These are phyloP conservation scores for Candida vartiovaarae DNA, from an alignment of 805 yeast genomes.

Conservation along the genomic window DNA sequence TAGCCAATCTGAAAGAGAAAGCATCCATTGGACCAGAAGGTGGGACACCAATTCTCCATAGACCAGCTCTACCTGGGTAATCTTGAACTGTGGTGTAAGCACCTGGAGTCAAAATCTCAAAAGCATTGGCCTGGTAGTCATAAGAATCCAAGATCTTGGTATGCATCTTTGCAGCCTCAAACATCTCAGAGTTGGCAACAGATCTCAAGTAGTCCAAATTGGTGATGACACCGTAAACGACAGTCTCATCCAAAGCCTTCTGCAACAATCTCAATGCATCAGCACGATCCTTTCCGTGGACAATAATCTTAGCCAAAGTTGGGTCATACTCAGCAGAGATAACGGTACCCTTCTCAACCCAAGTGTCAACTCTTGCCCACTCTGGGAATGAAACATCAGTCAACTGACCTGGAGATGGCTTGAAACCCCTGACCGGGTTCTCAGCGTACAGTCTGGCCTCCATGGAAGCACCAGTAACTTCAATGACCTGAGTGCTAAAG, in stretches of 20 bases:
- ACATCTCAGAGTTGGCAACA: constrained; percentile 79
- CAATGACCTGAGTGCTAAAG: constrained; percentile 47
- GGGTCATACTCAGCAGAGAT: constrained; percentile 95
- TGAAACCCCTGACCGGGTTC: constrained; percentile 89
- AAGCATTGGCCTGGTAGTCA: constrained; percentile 72
- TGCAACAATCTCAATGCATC: constrained; percentile 77
- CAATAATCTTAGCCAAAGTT: constrained; percentile 92
- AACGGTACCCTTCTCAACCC: constrained; percentile 86
- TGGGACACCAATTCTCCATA: constrained; percentile 76
- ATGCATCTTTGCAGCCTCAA: constrained; percentile 73
- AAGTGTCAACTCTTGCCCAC: constrained; percentile 91
- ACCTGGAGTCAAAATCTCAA: constrained; percentile 84
- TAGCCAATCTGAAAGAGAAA: constrained; percentile 83
- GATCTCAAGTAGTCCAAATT: constrained; percentile 86
- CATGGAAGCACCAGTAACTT: constrained; percentile 82
- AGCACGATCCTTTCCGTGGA: constrained; percentile 81
- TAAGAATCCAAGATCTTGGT: constrained; percentile 84
- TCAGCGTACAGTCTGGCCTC: constrained; percentile 97
- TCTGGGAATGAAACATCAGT: constrained; percentile 79
- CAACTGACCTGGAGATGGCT: constrained; percentile 94
- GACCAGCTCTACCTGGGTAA: constrained; percentile 82
- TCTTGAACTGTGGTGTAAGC: constrained; percentile 96
- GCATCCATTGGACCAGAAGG: constrained; percentile 99
- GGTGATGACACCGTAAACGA: constrained; percentile 80
- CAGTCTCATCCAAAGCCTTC: constrained; percentile 79